phyloP scores from a whole-genome alignment of 768 basidiomycete genomes.

The Leccinum sublutescens region DNA sequence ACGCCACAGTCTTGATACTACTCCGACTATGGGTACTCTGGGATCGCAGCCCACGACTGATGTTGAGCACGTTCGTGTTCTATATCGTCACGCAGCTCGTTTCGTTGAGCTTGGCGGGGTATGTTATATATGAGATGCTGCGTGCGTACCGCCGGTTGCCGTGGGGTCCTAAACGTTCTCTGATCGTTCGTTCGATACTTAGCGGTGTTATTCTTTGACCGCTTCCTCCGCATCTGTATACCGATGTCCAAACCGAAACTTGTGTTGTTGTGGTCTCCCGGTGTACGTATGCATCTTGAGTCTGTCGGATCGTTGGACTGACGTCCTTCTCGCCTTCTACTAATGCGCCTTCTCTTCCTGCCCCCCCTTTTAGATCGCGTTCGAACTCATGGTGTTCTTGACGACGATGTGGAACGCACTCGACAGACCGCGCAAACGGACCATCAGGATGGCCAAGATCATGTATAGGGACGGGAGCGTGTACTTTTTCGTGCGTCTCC shows the following conservation, averaged over 20 bases:
- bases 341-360: background rate
- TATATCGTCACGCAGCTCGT: slow-evolving; percentile 33
- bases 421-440: background rate
- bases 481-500: slow-evolving; percentile 23
- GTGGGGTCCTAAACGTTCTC: background rate
- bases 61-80: slow-evolving; percentile 29
- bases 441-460: slow-evolving; percentile 14
- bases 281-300: slow-evolving; percentile 14
- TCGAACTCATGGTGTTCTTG: slow-evolving; percentile 31
- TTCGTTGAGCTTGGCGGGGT: slow-evolving; percentile 21
- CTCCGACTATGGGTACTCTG: slow-evolving; percentile 35
- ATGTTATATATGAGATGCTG: slow-evolving; percentile 21
- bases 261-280: slow-evolving; percentile 29
- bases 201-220: slow-evolving; percentile 19
- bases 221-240: slow-evolving; percentile 17
- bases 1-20: slow-evolving; percentile 35
- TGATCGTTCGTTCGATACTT: background rate
- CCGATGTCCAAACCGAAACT: slow-evolving; percentile 22
- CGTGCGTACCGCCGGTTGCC: slow-evolving; percentile 21
- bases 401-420: too few relatives aligned
- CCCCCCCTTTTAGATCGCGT: slow-evolving; percentile 18
- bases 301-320: background rate
- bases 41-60: slow-evolving; percentile 26
- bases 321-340: background rate
- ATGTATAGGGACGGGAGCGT: slow-evolving; percentile 22